Base-by-base conservation (phyloP, 345 rosid genomes). In the Capsella bursapastoris region DNA sequence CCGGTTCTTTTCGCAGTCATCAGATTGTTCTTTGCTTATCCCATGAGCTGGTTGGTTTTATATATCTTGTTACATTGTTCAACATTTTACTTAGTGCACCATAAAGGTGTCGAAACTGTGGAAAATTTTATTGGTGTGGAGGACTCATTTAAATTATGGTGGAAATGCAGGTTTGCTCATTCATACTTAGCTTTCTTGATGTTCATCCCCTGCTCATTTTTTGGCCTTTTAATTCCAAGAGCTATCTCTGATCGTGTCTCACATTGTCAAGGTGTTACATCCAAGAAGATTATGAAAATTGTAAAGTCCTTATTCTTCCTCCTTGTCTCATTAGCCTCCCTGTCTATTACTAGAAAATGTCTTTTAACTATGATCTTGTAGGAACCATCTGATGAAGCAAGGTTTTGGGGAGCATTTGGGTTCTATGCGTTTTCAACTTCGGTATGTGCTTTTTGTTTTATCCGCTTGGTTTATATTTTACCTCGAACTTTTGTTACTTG, bases 401-500 rank as follows among this genome's bases (percentile, higher is more conserved):
- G 97, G 82, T 95, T 92, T 84, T 95, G 99, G 98, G 99, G 99
- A 83, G 94, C 99, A 67, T 88, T 89, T 82, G 98, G 96, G 18
- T 84, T 88, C 70, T 90, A 89, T 79, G 88, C 97, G 70, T 64
- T 70, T 62, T 28, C 86, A 15, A 90, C 97, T 68, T 78, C 83
- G 90, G 98, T 95, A 90, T 63, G 87, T 59, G 32, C 37, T 59
- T 51, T 55, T 48, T 40, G 8, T 68, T 73, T 31, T 4, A 67
- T 35, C 32, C 16, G 52, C 40, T 16, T 63, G 65, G 25, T 31
- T 40, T 56, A 75, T 56, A n/a, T 18, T 8, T 28, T 32, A 12
- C 44, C 29, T 40, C 25, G 47, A 73, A 45, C 37, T 48, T 74
- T 40, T 65, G 51, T 59, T 66, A 28, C 74, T 85, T 87, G 32